Percentiles rank a stretch among this genome's conserved stretches.
phyloP scores from a whole-genome alignment of 2,329 filamentous ascomycete genomes.

The Penicillium oxalicum region DNA sequence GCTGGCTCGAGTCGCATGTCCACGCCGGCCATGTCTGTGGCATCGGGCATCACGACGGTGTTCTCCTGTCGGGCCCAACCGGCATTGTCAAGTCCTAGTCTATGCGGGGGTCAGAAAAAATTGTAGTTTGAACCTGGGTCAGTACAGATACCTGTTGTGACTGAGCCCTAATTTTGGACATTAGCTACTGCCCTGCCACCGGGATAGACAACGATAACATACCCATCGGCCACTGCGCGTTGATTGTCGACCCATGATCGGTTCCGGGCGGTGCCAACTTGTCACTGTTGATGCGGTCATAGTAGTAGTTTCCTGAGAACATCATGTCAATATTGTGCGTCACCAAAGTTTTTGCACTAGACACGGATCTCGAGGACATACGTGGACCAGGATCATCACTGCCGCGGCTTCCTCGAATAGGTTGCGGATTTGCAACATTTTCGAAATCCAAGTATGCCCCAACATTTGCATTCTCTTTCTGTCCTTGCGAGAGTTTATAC shows the following conservation, averaged over 20 bases:
- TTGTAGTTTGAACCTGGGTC: too few species aligned
- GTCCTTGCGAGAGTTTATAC: conserved; percentile 45
- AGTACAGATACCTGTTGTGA: conserved; percentile 37
- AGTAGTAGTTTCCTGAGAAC: conserved; percentile 38
- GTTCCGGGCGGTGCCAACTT: conserved; percentile 50
- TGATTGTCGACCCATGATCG: conserved; percentile 39
- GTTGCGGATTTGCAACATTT: conserved; percentile 48
- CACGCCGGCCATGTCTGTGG: conserved; percentile 52
- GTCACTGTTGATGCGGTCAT: conserved; percentile 52
- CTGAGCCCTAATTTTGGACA: conserved; percentile 30
- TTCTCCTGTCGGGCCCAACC: conserved; percentile 56
- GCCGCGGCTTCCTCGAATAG: conserved; percentile 49
- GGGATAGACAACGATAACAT: not conserved
- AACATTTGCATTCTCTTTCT: conserved; percentile 46
- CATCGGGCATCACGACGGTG: conserved; percentile 44
- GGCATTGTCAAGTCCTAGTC: conserved; percentile 40
- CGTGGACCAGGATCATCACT: conserved; percentile 50
- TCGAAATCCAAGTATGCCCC: conserved; percentile 53
- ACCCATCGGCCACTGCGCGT: conserved; percentile 51
- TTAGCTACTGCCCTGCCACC: conserved; percentile 4
- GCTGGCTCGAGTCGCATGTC: conserved; percentile 54
- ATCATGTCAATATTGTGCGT: not conserved
- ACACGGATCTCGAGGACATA: conserved; percentile 12
- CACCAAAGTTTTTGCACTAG: not conserved
- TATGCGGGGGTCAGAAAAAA: conserved; percentile 3